Evolutionary conservation across 352 stramenopile genomes (phyloP), one percentile per base, ranked within the genome.

Genomic region (Pythium aquatile): DNA sequence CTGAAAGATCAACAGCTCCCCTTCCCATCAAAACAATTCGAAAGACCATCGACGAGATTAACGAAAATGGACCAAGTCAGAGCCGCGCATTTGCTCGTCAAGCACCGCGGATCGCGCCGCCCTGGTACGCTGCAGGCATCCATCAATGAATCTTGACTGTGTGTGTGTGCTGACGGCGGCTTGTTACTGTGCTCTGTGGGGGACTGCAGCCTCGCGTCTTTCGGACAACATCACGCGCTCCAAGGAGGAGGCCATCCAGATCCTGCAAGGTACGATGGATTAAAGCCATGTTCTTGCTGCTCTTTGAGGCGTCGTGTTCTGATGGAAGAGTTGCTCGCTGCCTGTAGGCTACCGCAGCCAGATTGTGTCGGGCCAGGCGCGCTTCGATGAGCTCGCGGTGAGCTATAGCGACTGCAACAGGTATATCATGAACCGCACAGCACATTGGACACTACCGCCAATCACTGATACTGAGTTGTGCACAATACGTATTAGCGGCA

Each of bases 41-140:
- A 24, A 24, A 24, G 20, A 24, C 20, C 0, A 24, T 24, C 20
- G 20, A 24, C 20, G 20, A 24, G 20, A 24, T 24, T 24, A 20
- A 20, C 16, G 8, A 68, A 54, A 28, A 68, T 68, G 87, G 83
- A 88, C 9, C 83, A 93, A 89, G 83, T 95, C 24, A 75, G 77
- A 58, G 88, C 86, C 33, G 90, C 83, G 65, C 96, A 99, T 74
- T 76, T 98, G 70, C 88, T 99, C 10, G 96, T 98, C 71, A 98
- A 98, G 83, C 94, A 98, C 81, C 91, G 85, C 44, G 90, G 88
- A 51, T 98, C 91, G 58, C 85, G 93, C 57, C 83, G 83, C 46
- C 81, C 81, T 4, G 80, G 84, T 93, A 81, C 54, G 62, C 1
- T 91, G 20, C 20, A 24, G 20, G 20, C 20, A 24, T 24, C 20